phyloP scores from a whole-genome alignment of 2,329 filamentous ascomycete species.

The Aureobasidium vineae region DNA sequence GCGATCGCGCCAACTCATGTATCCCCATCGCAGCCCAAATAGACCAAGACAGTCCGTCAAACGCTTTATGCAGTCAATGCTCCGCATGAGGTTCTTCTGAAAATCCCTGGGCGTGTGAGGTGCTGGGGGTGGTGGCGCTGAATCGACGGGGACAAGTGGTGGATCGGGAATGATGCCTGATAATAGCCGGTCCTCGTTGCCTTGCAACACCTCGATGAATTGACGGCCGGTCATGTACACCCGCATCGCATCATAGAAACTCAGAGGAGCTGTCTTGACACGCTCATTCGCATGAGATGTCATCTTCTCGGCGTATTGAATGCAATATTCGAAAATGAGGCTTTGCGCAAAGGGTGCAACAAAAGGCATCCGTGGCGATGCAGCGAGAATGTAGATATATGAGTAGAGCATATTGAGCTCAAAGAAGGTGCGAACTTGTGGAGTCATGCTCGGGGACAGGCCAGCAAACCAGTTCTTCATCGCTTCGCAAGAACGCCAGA shows the following conservation, averaged over 20 bases:
- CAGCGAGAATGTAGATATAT: slow-evolving; percentile 84
- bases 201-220: slow-evolving; percentile 56
- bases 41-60: slow-evolving; percentile 47
- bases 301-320: slow-evolving; percentile 76
- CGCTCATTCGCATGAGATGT: slow-evolving; percentile 63
- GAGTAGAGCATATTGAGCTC: slow-evolving; percentile 88
- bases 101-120: slow-evolving; percentile 37
- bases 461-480: slow-evolving; percentile 79
- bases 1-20: slow-evolving; percentile 51
- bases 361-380: slow-evolving; percentile 68
- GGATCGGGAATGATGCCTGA: slow-evolving; percentile 42
- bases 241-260: slow-evolving; percentile 83
- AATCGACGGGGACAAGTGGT: slow-evolving; percentile 42
- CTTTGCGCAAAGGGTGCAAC: slow-evolving; percentile 74
- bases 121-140: slow-evolving; percentile 37
- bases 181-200: slow-evolving; percentile 52
- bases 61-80: slow-evolving; percentile 50
- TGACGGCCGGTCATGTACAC: slow-evolving; percentile 67
- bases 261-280: slow-evolving; percentile 66
- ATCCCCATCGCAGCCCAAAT: slow-evolving; percentile 51
- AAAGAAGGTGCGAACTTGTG: slow-evolving; percentile 70
- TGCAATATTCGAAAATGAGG: slow-evolving; percentile 81
- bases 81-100: slow-evolving; percentile 41
- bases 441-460: slow-evolving; percentile 65
- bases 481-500: slow-evolving; percentile 72